These are phyloP conservation scores for Suaeda aralocaspica DNA, from an alignment of 148 eudicot species.

Conservation along the genomic window DNA sequence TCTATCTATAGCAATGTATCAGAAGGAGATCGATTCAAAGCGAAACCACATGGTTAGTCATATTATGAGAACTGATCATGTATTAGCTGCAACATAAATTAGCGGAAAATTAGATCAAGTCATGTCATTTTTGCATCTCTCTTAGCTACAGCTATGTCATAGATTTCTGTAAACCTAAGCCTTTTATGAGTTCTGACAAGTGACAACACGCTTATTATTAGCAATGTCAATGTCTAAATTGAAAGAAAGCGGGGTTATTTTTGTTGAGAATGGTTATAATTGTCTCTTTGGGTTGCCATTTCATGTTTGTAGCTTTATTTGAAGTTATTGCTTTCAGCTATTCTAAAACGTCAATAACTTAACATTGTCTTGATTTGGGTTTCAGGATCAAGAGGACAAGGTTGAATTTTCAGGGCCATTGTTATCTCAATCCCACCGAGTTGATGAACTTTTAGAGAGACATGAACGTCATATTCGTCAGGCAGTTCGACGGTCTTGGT, in stretches of 20 bases:
- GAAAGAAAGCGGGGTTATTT: not conserved
- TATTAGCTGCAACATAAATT: not conserved
- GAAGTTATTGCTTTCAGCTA: not conserved
- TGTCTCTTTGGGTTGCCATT: not conserved
- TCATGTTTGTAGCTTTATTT: not conserved
- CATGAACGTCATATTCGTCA: conserved; percentile 94
- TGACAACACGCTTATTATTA: not conserved
- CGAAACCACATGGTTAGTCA: conserved; percentile 65
- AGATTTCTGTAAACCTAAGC: conserved; percentile 6
- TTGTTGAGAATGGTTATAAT: not conserved
- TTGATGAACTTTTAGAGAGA: conserved; percentile 78
- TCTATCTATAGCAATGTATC: conserved; percentile 69
- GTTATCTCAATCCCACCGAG: conserved; percentile 54
- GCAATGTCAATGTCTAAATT: not conserved
- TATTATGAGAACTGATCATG: conserved; percentile 10
- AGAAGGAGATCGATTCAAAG: conserved; percentile 56
- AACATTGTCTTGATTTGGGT: conserved; percentile 15
- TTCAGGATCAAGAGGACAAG: conserved; percentile 60
- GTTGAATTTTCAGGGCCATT: conserved; percentile 93
- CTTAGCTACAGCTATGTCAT: not conserved
- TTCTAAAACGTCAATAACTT: not conserved
- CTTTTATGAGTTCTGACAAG: not conserved
- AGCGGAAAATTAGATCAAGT: not conserved
- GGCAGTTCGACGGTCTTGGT: conserved; percentile 86
- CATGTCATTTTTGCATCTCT: not conserved